phyloP scores from a whole-genome alignment of 768 basidiomycete species.

The Xerocomus potaroensis region DNA sequence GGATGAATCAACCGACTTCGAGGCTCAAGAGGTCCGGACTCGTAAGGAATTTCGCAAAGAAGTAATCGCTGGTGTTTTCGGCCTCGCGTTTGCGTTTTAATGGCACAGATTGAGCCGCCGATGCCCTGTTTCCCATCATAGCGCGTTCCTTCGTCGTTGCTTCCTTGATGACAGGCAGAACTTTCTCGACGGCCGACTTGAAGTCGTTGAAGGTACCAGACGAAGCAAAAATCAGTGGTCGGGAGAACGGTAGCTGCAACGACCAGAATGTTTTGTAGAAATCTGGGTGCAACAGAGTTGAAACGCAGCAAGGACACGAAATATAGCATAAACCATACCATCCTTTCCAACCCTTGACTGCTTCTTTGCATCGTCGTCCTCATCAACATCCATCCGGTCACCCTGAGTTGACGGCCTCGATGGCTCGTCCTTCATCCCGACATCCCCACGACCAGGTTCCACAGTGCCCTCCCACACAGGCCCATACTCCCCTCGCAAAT shows the following conservation, averaged over 20 bases:
- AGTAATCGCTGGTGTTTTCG: constrained; percentile 64
- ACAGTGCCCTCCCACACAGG: constrained; percentile 70
- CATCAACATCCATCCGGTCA: constrained; percentile 65
- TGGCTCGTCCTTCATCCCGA: constrained; percentile 29
- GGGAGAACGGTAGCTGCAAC: constrained; percentile 79
- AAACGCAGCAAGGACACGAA: not conserved
- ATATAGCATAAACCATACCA: constrained; percentile 36
- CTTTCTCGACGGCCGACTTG: constrained; percentile 63
- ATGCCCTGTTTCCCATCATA: constrained; percentile 73
- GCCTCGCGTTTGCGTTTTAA: constrained; percentile 67
- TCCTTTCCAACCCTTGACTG: constrained; percentile 52
- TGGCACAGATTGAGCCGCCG: constrained; percentile 31
- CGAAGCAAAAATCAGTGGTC: constrained; percentile 64
- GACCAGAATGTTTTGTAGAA: constrained; percentile 92
- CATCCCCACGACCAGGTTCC: constrained; percentile 34
- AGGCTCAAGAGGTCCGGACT: constrained; percentile 82
- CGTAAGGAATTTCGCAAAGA: constrained; percentile 92
- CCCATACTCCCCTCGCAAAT: constrained; percentile 84
- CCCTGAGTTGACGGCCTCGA: constrained; percentile 31
- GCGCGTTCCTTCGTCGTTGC: constrained; percentile 86
- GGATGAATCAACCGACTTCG: constrained; percentile 51
- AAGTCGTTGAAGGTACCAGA: constrained; percentile 58
- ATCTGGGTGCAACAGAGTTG: constrained; percentile 37
- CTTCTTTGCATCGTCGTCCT: constrained; percentile 32
- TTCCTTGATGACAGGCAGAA: constrained; percentile 76